phyloP scores from a whole-genome alignment of 1,139 yeast genomes.

The Candida labiduridarum region DNA sequence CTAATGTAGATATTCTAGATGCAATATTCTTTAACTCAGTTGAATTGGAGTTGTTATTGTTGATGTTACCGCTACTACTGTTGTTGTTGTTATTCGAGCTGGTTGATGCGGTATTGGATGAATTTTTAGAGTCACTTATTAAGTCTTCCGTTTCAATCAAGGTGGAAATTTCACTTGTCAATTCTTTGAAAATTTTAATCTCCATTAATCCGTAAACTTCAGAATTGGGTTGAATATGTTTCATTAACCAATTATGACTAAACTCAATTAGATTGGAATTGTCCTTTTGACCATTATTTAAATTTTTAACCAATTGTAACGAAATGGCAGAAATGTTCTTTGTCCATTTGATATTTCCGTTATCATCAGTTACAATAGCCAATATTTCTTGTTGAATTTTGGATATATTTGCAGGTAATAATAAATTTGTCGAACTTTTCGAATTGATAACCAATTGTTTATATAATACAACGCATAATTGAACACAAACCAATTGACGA shows the following conservation, averaged over 20 bases:
- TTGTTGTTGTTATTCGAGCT: constrained; percentile 20
- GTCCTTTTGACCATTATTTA: constrained; percentile 14
- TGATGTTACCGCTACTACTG: background rate
- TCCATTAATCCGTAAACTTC: constrained; percentile 80
- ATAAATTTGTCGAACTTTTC: constrained; percentile 18
- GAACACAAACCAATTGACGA: constrained; percentile 79
- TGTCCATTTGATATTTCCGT: constrained; percentile 90
- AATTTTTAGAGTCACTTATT: constrained; percentile 6
- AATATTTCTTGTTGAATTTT: constrained; percentile 60
- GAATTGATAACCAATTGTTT: constrained; percentile 60
- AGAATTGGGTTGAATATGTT: constrained; percentile 85
- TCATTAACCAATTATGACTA: constrained; percentile 77
- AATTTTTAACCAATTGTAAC: constrained; percentile 64
- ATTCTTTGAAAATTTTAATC: constrained; percentile 58
- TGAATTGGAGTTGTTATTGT: constrained; percentile 17
- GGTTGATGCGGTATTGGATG: constrained; percentile 5
- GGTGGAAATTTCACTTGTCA: constrained; percentile 35
- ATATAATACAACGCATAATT: constrained; percentile 71
- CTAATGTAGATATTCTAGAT: constrained; percentile 56
- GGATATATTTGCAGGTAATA: constrained; percentile 31
- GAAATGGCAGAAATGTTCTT: constrained; percentile 75
- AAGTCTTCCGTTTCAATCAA: constrained; percentile 19
- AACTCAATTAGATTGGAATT: constrained; percentile 50
- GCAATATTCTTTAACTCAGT: constrained; percentile 52
- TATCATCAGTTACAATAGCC: constrained; percentile 81